Percentiles rank a stretch among this genome's conserved stretches.
Conservation (phyloP, 2,329 filamentous ascomycete genomes). For the Verticillium longisporum region DNA sequence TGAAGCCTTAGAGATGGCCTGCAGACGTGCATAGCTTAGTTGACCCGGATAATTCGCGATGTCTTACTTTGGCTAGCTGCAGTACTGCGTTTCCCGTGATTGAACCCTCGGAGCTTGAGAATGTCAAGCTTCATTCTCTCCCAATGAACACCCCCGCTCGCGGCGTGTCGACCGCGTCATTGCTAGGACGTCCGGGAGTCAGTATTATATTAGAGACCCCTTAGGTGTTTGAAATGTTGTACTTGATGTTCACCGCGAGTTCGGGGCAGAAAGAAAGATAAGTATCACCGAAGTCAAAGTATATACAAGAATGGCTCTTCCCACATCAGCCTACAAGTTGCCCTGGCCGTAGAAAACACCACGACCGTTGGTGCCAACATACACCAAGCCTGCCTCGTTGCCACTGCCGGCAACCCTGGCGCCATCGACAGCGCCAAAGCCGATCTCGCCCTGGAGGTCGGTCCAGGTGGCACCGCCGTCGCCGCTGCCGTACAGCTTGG, state of each 20-base stretch:
- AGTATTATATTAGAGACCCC: no score
- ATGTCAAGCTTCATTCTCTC: no score
- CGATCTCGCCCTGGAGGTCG: conserved; percentile 40
- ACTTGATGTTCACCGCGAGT: no score
- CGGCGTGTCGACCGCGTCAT: no score
- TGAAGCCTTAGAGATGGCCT: conserved; percentile 9
- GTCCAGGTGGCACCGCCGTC: conserved; percentile 37
- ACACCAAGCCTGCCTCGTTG: conserved; percentile 37
- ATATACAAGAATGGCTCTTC: not conserved
- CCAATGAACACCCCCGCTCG: no score
- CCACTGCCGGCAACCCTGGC: conserved; percentile 35
- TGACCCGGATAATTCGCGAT: no score
- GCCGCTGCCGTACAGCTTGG: conserved; percentile 36
- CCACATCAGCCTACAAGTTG: not conserved
- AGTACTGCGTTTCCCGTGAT: no score
- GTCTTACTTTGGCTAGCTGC: no score
- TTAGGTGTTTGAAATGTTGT: no score
- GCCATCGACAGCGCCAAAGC: conserved; percentile 35
- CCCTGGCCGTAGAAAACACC: conserved; percentile 29
- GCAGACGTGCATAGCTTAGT: no score
- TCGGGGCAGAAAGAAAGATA: not conserved
- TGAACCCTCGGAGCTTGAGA: no score
- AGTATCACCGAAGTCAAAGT: not conserved
- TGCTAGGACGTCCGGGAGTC: no score
- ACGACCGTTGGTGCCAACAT: conserved; percentile 43